Base-by-base conservation (phyloP, 306 rosid species). In the Potentilla sterilis region DNA sequence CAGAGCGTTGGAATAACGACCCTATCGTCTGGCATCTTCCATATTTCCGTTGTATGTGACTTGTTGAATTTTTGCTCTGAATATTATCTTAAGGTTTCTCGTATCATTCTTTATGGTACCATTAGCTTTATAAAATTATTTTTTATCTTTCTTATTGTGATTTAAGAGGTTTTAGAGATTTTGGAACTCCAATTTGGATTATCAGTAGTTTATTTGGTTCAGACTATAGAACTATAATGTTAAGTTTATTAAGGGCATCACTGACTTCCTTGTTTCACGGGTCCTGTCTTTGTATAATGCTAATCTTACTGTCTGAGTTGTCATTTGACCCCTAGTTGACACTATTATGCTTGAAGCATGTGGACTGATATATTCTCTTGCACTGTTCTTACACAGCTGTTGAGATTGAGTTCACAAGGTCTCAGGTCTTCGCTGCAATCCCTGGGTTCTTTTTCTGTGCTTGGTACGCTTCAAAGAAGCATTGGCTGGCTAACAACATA, bases 381-480 rank as follows among this genome's bases (percentile, higher is more conserved):
- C 76, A 75, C 86, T 57, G 83, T 87, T 88, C 87, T 89, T 88
- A 59, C 79, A 87, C 97, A 96, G 99, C 98, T 81, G 55, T 96
- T 84, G 97, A 96, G 96, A 81, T 96, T 74, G 98, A 96, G 81
- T 96, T 96, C 84, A 96, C 99, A 74, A 92, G 84, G 83, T 90
- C 98, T 73, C 99, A 96, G 81, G 67, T 92, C 34, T 75, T 96
- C 81, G 93, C 99, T 79, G 92, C 97, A 48, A 81, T 96, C 65
- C 98, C 99, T 52, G 99, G 98, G 75, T 85, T 97, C 28, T 96
- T 96, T 63, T 96, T 96, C 79, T 96, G 99, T 86, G 98, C 91
- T 44, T 96, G 99, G 99, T 96, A 96, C 82, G 99, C 96, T 79
- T 67, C 81, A 32, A 78, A 48, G 87, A 96, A 96, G 89, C 99